A percentile compares a stretch with the other conserved stretches of the same genome.
Evolutionary conservation across 305 asterid species (phyloP).

Genomic region (Solanum chacoense): DNA sequence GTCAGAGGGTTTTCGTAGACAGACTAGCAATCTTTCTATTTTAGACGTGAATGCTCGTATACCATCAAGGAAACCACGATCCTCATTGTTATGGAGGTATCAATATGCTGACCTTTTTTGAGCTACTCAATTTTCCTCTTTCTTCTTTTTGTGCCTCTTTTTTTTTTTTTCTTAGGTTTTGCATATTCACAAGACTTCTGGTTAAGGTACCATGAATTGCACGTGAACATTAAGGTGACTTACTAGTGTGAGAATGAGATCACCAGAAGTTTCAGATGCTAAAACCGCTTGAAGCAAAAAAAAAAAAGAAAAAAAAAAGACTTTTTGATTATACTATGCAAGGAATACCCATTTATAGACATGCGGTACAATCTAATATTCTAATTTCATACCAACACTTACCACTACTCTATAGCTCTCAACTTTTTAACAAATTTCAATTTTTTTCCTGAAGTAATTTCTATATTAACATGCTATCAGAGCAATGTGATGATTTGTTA

Average conservation of each 20-base stretch:
- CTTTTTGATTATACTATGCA: neutral
- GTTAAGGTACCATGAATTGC: neutral
- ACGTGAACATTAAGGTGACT: neutral
- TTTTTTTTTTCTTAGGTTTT: neutral
- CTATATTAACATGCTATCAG: neutral
- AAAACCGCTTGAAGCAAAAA: neutral
- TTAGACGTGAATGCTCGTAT: conserved; percentile 51
- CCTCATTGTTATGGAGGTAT: conserved; percentile 98
- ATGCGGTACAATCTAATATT: neutral
- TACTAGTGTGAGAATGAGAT: neutral
- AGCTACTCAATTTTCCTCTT: conserved; percentile 10
- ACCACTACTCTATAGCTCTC: neutral
- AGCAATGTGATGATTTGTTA: neutral
- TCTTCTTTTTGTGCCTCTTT: neutral
- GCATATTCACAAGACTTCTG: neutral
- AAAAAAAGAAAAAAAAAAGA: neutral
- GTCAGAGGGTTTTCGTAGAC: conserved; percentile 35
- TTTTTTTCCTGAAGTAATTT: neutral
- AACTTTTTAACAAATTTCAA: neutral
- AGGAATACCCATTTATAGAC: neutral
- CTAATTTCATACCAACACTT: neutral
- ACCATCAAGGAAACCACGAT: conserved; percentile 75
- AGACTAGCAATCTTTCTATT: conserved; percentile 33
- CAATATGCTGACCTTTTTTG: conserved; percentile 3
- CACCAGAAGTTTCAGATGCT: neutral